Evolutionary conservation across 805 yeast genomes (phyloP).

Genomic region (Kodamaea neixiangensis): DNA sequence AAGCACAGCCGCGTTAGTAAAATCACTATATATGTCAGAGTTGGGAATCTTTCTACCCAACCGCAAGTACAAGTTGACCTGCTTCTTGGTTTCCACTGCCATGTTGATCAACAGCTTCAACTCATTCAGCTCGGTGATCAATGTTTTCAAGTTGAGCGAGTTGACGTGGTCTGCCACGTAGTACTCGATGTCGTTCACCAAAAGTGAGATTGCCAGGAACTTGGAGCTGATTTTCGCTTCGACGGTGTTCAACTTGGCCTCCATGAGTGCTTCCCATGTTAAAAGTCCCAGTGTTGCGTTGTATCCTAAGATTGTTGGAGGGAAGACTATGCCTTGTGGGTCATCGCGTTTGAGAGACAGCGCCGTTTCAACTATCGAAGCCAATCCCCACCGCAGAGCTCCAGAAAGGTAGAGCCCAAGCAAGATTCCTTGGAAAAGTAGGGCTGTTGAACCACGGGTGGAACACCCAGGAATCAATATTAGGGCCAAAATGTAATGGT

Average conservation of each 20-base stretch:
- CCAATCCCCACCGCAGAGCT: slow-evolving; percentile 90
- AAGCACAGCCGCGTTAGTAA: slow-evolving; percentile 61
- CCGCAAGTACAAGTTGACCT: slow-evolving; percentile 52
- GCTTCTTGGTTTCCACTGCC: slow-evolving; percentile 28
- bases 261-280: slow-evolving; percentile 33
- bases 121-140: slow-evolving; percentile 23
- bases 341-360: slow-evolving; percentile 69
- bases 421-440: slow-evolving; percentile 80
- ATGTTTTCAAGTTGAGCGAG: slow-evolving; percentile 37
- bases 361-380: slow-evolving; percentile 80
- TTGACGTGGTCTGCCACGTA: slow-evolving; percentile 53
- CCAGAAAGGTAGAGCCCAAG: slow-evolving; percentile 84
- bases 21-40: slow-evolving; percentile 52
- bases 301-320: slow-evolving; percentile 49
- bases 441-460: slow-evolving; percentile 68
- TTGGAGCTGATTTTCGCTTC: slow-evolving; percentile 19
- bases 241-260: slow-evolving; percentile 7
- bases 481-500: slow-evolving; percentile 76
- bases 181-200: slow-evolving; percentile 78
- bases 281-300: slow-evolving; percentile 32
- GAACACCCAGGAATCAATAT: slow-evolving; percentile 81
- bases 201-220: slow-evolving; percentile 57
- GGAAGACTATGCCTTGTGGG: slow-evolving; percentile 56
- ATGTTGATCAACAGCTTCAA: slow-evolving; percentile 28
- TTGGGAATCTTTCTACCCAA: slow-evolving; percentile 52